Conservation (phyloP, 345 rosid genomes). For the Nephelium lappaceum region DNA sequence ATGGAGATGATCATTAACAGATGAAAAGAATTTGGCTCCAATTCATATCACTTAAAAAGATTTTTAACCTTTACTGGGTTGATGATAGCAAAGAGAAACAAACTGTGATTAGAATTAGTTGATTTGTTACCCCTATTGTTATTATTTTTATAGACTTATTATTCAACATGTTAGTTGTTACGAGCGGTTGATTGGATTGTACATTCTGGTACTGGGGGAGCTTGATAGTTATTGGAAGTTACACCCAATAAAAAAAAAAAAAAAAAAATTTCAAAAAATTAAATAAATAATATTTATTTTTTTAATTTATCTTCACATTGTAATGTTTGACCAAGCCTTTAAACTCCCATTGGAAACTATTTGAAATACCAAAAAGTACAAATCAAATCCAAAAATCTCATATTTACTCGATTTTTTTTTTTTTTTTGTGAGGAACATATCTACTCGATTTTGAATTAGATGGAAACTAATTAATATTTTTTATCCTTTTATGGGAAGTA, state of each 20-base stretch:
- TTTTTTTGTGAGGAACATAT: too few species aligned
- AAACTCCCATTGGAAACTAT: too few species aligned
- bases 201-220: background rate
- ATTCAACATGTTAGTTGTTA: background rate
- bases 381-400: too few species aligned
- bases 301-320: too few species aligned
- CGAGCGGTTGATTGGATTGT: background rate
- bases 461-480: background rate
- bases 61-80: background rate
- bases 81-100: background rate
- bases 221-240: background rate
- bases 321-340: too few species aligned
- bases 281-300: too few species aligned
- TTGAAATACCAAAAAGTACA: too few species aligned
- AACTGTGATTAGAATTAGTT: slow-evolving; percentile 3
- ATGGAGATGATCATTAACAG: slow-evolving; percentile 68
- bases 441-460: background rate
- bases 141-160: background rate
- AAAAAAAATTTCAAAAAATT: too few species aligned
- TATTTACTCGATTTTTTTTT: too few species aligned
- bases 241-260: background rate
- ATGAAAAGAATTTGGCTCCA: slow-evolving; percentile 15
- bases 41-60: background rate
- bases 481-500: background rate
- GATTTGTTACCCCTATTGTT: background rate